Evolutionary conservation across 805 yeast genomes (phyloP), one percentile per base, ranked within the genome.

Genomic region (Komagataella ulmi): DNA sequence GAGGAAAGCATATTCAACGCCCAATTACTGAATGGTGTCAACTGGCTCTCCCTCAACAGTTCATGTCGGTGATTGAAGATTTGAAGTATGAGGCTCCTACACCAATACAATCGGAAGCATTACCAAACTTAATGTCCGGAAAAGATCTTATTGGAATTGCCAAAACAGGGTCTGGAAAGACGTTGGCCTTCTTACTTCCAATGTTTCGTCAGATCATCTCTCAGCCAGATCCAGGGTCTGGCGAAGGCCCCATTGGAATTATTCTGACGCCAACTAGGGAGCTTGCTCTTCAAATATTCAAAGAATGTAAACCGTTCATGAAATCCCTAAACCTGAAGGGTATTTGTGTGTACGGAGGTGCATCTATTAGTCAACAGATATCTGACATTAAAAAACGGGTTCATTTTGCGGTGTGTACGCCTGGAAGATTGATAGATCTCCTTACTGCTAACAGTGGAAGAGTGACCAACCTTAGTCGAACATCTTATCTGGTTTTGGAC

Each of bases 131-230:
- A 18, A 86, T 91, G 95, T 72, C 83, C 2, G 98, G 98, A 0
- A 67, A 85, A 49, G 98, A 93, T 67, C 79, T 91, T 6, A 84
- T 93, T 48, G 97, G 97, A 5, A 84, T 93, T 18, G 98, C 99
- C 0, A 88, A 89, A 56, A 93, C 99, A 0, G 99, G 99, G 0
- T 87, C 97, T 0, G 99, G 99, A 3, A 93, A 93, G 62, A 93
- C 99, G 0, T 73, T 91, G 58, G 85, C 97, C 1, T 93, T 87
- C 66, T 69, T 89, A 7, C 62, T 93, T 6, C 97, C 99, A 0
- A 65, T 93, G 67, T 71, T 91, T 50, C 73, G 96, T 50, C 98
- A 91, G 55, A 79, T 93, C 7, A 76, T 79, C 53, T 90, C 87
- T 47, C 95, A 88, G 59, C 67, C 77, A 2, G 79, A 78, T 0